Percentiles rank a stretch among this genome's conserved stretches.
Conservation (phyloP, 306 rosid species). For the Oemleria cerasiformis region DNA sequence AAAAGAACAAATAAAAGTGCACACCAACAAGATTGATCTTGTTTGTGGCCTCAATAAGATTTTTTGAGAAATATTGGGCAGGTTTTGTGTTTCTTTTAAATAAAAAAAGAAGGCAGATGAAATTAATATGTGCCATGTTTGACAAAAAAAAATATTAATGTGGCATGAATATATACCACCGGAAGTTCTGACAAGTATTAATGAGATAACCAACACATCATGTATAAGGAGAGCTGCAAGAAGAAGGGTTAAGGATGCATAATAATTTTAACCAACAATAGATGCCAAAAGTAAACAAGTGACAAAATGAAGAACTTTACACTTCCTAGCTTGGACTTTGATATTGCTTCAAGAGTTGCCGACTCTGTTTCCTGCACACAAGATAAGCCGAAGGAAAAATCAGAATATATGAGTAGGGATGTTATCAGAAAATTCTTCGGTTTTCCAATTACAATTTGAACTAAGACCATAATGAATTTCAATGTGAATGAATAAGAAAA, state of each 20-base stretch:
- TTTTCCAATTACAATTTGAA: too few species aligned
- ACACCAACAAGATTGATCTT: not conserved
- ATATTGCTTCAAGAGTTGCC: slow-evolving; percentile 91
- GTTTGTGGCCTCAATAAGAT: not conserved
- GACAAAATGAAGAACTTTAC: slow-evolving; percentile 43
- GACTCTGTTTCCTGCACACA: slow-evolving; percentile 82
- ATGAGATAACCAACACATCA: not conserved
- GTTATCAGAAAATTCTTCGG: not conserved
- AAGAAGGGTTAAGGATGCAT: slow-evolving; percentile 6
- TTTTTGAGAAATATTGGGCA: not conserved
- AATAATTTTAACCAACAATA: not conserved
- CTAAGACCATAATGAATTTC: not conserved
- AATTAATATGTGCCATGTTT: not conserved
- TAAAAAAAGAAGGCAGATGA: not conserved
- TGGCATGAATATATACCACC: too few species aligned
- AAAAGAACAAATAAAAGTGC: not conserved
- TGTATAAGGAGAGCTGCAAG: not conserved
- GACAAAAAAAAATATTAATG: too few species aligned
- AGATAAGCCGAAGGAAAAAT: slow-evolving; percentile 9
- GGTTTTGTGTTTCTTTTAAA: not conserved
- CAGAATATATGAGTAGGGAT: slow-evolving; percentile 11
- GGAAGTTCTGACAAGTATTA: too few species aligned
- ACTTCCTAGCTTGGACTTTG: slow-evolving; percentile 83
- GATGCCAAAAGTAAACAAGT: slow-evolving; percentile 11
- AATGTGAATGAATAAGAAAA: not conserved